Percentiles rank a stretch among this genome's conserved stretches.
Conservation (phyloP, 1,284 basidiomycete genomes). For the Ustilago hordei region DNA sequence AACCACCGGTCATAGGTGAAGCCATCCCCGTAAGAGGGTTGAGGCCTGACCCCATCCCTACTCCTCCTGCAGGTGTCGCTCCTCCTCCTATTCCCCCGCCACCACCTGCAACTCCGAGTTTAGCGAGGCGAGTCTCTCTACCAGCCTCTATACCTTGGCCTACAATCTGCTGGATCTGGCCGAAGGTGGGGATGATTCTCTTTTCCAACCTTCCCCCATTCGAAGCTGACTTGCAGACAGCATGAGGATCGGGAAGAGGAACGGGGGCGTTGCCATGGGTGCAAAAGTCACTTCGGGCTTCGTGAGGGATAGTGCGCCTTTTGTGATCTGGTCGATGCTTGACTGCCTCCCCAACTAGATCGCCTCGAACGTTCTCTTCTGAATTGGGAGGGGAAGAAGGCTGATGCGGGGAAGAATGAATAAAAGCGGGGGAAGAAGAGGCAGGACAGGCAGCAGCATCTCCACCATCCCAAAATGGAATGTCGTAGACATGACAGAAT, state of each 20-base stretch:
- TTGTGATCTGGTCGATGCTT: not conserved
- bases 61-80: too few species aligned
- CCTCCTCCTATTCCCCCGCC: not conserved
- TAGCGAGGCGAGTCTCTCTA: not conserved
- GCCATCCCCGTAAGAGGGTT: not conserved
- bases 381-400: not conserved
- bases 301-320: not conserved
- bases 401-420: not conserved
- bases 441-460: slow-evolving; percentile 20
- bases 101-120: not conserved
- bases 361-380: not conserved
- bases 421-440: not conserved
- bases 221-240: not conserved
- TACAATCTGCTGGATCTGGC: slow-evolving; percentile 14
- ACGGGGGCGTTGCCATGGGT: slow-evolving; percentile 18
- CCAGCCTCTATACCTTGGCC: slow-evolving; percentile 10
- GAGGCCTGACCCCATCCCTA: too few species aligned
- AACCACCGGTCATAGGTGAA: not conserved
- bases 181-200: slow-evolving; percentile 3
- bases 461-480: slow-evolving; percentile 33
- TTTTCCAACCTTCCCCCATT: not conserved
- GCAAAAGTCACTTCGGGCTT: slow-evolving; percentile 10
- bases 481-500: slow-evolving; percentile 20
- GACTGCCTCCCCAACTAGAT: not conserved
- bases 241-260: not conserved